Evolutionary conservation across 192 early-diverging fungal genomes (phyloP).

Genomic region (Lunasporangiospora selenospora): DNA sequence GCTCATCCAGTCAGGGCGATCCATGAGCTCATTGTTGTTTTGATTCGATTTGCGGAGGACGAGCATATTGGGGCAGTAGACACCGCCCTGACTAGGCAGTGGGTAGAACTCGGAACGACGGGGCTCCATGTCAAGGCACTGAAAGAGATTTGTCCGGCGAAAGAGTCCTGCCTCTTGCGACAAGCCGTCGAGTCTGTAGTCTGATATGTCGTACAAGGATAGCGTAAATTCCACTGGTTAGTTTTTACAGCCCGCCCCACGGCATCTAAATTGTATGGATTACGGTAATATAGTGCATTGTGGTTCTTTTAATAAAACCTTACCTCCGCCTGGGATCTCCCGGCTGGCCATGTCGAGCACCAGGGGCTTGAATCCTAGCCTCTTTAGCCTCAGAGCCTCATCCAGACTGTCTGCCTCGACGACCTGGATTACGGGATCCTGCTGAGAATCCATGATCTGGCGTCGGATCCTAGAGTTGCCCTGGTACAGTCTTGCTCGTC

Average conservation of each 20-base stretch:
- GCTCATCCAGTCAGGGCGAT: conserved; percentile 50
- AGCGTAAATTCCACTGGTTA: too few relatives aligned
- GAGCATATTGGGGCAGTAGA: conserved; percentile 53
- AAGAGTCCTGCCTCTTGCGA: conserved; percentile 55
- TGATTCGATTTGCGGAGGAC: conserved; percentile 41
- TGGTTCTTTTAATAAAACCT: not conserved
- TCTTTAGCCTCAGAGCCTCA: conserved; percentile 44
- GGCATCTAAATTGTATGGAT: too few relatives aligned
- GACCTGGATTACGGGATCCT: conserved; percentile 40
- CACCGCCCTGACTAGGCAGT: conserved; percentile 41
- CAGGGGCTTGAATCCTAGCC: conserved; percentile 46
- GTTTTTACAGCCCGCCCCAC: too few relatives aligned
- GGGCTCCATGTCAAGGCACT: conserved; percentile 48
- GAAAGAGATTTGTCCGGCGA: conserved; percentile 49
- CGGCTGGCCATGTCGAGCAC: conserved; percentile 54
- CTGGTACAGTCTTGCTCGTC: conserved; percentile 32
- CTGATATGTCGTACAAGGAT: too few relatives aligned
- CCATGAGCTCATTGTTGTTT: conserved; percentile 41
- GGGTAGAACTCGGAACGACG: conserved; percentile 49
- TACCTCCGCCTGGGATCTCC: conserved; percentile 51
- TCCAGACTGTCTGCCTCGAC: conserved; percentile 41
- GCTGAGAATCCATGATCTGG: conserved; percentile 45
- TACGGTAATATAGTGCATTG: too few relatives aligned
- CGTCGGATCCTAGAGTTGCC: conserved; percentile 30
- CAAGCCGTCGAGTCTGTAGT: conserved; percentile 39